Base-by-base conservation (phyloP, 2,329 filamentous ascomycete species). In the Raffaelea ambrosiae region DNA sequence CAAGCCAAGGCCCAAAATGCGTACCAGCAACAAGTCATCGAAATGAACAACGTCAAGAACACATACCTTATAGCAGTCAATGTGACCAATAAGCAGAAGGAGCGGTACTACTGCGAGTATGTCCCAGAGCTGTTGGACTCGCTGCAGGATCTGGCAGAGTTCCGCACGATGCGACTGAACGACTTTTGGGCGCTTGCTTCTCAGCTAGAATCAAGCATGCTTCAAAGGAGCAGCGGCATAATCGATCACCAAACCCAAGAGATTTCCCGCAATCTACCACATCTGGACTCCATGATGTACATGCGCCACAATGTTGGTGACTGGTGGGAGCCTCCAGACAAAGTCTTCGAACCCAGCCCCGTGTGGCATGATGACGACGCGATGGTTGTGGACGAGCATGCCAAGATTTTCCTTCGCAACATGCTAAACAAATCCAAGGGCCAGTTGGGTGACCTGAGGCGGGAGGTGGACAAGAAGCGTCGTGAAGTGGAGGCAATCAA, bases 31-130 rank as follows among this genome's bases (percentile, higher is more conserved):
- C 91, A 97, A 65, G 75, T 94, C 51, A 70, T 83, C 51, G 93
- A 98, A 57, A 97, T 97, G 93, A 87, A 93, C 67, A 98, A 98
- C 63, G 78, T 85, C 64, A 98, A 98, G 73, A 98, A 98, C 64
- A 89, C 86, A n/a, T 98, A 98, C 62, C 71, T 98, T 52, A 95
- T 98, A 59, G 79, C 82, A 52, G 95, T 98, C 69, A 95, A 95
- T 62, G 88, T 97, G 50, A 94, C 90, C 31, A 98, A 98, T 68
- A 95, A 93, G 70, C 84, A 95, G 61, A 98, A 97, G 70, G 89
- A 96, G 63, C 88, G 84, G 61, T 97, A 97, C 70, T 98, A 95
- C 61, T 85, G 97, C 63, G 89, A 96, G 65, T 97, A 97, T 64
- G 77, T 98, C 19, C 93, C 93, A 9, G 93, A 97, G 61, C 70